Conservation (phyloP, 306 rosid genomes). For the Cicer arietinum region DNA sequence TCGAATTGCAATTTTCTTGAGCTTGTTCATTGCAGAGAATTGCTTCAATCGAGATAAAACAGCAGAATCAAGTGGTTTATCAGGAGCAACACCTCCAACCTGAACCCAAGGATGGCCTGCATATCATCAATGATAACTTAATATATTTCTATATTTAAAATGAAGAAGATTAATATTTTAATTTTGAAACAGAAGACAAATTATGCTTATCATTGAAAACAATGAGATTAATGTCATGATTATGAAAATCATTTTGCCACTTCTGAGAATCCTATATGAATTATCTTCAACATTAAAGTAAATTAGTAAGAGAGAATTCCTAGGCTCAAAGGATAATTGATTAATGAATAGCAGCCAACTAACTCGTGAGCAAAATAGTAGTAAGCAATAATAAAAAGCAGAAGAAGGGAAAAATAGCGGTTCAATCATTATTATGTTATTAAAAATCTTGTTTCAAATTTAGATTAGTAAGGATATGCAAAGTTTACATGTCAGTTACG, state of each 20-base stretch:
- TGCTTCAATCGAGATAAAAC: constrained; percentile 92
- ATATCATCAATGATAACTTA: constrained; percentile 42
- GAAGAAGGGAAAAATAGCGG: background rate
- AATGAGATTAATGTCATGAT: constrained; percentile 18
- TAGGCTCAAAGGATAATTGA: constrained; percentile 10
- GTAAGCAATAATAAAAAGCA: background rate
- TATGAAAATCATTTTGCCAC: background rate
- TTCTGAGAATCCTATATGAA: constrained; percentile 1
- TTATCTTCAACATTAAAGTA: constrained; percentile 24
- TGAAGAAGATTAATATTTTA: constrained; percentile 27
- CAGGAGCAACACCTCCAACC: constrained; percentile 82
- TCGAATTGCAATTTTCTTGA: constrained; percentile 88
- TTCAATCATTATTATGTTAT: constrained; percentile 13
- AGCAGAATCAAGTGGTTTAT: constrained; percentile 92
- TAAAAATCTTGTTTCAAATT: background rate
- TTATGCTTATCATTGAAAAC: constrained; percentile 35
- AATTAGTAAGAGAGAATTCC: constrained; percentile 8
- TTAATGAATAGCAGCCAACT: constrained; percentile 5
- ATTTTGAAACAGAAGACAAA: constrained; percentile 2
- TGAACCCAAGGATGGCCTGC: constrained; percentile 97
- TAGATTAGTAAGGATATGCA: background rate
- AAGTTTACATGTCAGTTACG: background rate
- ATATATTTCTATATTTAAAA: constrained; percentile 23
- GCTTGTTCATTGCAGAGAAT: constrained; percentile 90
- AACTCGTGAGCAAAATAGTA: background rate